Percentiles rank a stretch among this genome's conserved stretches.
Conservation (phyloP, 179 eudicot genomes). For the Heliamphora pulchella region DNA sequence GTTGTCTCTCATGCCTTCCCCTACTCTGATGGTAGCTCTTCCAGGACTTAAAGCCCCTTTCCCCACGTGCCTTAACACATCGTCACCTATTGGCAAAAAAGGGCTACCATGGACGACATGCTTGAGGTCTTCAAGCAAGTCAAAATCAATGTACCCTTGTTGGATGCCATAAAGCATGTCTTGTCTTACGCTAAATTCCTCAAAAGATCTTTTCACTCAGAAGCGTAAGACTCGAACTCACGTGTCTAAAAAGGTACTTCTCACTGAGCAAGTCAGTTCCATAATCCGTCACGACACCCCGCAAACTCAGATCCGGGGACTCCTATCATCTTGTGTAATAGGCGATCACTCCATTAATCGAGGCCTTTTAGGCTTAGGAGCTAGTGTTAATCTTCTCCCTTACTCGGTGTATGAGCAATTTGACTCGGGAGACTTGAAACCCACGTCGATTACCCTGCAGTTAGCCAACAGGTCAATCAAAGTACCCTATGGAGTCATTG, state of each 20-base stretch:
- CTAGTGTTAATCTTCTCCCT: too few relatives aligned
- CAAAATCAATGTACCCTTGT: background rate
- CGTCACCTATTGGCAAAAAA: background rate
- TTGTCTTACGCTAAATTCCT: background rate
- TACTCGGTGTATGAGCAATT: too few relatives aligned
- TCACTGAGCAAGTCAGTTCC: background rate
- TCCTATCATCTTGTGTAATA: background rate
- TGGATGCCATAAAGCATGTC: background rate
- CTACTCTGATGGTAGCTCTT: background rate
- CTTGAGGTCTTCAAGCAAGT: background rate
- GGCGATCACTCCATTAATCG: background rate
- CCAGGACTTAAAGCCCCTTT: background rate
- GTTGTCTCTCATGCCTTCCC: too few relatives aligned
- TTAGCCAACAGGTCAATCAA: too few relatives aligned
- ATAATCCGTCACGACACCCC: background rate
- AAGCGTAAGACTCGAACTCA: background rate
- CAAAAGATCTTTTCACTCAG: background rate
- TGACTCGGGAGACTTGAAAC: too few relatives aligned
- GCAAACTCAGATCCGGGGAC: too few relatives aligned
- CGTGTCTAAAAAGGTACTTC: background rate
- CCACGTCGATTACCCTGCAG: too few relatives aligned
- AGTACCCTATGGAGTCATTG: too few relatives aligned
- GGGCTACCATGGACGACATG: background rate
- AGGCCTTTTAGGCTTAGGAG: too few relatives aligned
- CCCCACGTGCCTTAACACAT: background rate